Base-by-base conservation (phyloP, 2,329 filamentous ascomycete genomes). In the Tolypocladium sp. region DNA sequence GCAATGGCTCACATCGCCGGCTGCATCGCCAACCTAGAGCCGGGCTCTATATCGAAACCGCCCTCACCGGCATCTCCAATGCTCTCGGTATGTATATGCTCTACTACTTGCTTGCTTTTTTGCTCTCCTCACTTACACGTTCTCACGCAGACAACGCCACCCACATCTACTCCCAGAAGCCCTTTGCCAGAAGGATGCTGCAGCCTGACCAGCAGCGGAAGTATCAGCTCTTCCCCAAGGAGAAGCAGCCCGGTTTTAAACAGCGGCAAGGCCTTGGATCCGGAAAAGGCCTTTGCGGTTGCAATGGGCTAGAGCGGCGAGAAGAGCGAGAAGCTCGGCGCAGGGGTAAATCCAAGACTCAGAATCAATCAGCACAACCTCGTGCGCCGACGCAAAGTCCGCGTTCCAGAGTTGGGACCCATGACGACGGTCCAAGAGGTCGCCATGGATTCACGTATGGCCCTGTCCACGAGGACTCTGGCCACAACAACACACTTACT, bases 371-470 rank as follows among this genome's bases (percentile, higher is more conserved):
- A 85, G 64, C 79, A 82, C 67, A 82, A 78, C 63, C 72, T 84
- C 59, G 77, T 73, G 56, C 77, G 84, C 62, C 79, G 85, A 65
- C 80, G 85, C 63, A 89, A 89, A 68, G 75, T 83, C 64, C 87
- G 82, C 70, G 81, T 86, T 17, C 82, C 84, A 10, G 86, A 89
- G 62, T 71, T 87, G 55, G 85, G 83, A 2, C 84, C 83, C 40
- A 86, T 88, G 85, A 87, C 85, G 6, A 88, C 85, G 1, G 85
- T 88, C 17, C 84, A 88, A 63, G 86, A 88, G 67, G 73, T 81
- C 55, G 71, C 83, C 57, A 88, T 89, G 84, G 86, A 89, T 72
- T 89, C 86, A 66, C 86, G 86, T 89, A 77, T 76, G 86, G 17
- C 15, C 17, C 46, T 9, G 3, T 15, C 20, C 5, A 27, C 0